Conservation (phyloP, 225 moss, liverwort and hornwort species). For the Climacium dendroides region DNA sequence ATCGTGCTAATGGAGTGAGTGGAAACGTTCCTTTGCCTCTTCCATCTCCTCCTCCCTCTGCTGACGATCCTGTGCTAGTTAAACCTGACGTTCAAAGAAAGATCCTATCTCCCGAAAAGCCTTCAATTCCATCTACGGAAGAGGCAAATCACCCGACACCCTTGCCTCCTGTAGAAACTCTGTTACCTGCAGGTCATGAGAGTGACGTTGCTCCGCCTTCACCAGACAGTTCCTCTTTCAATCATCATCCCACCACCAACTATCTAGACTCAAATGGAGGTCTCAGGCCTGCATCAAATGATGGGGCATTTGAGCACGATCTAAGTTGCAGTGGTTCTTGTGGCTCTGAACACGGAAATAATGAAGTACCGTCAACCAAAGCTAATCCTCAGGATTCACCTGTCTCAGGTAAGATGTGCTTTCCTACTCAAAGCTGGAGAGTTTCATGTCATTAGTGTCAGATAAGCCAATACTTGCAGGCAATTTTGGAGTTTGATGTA, state of each 20-base stretch:
- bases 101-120: slow-evolving; percentile 10
- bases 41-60: slow-evolving; percentile 41
- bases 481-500: not conserved
- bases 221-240: slow-evolving; percentile 18
- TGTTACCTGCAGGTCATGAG: slow-evolving; percentile 8
- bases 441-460: not conserved
- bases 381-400: not conserved
- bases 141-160: not conserved
- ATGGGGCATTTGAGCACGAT: slow-evolving; percentile 15
- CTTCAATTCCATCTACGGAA: not conserved
- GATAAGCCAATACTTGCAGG: not conserved
- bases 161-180: slow-evolving; percentile 7
- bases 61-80: not conserved
- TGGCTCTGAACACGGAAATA: slow-evolving; percentile 23
- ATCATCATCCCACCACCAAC: slow-evolving; percentile 7
- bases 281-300: slow-evolving; percentile 4
- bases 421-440: not conserved
- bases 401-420: slow-evolving; percentile 10
- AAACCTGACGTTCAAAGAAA: slow-evolving; percentile 9
- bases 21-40: slow-evolving; percentile 40
- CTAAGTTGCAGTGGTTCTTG: slow-evolving; percentile 33
- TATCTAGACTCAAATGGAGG: slow-evolving; percentile 18
- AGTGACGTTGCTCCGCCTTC: slow-evolving; percentile 24
- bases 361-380: slow-evolving; percentile 9
- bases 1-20: slow-evolving; percentile 29